A percentile compares a stretch with the other conserved stretches of the same genome.
Evolutionary conservation across 345 rosid species (phyloP).

Genomic region (Xanthoceras sorbifolium): DNA sequence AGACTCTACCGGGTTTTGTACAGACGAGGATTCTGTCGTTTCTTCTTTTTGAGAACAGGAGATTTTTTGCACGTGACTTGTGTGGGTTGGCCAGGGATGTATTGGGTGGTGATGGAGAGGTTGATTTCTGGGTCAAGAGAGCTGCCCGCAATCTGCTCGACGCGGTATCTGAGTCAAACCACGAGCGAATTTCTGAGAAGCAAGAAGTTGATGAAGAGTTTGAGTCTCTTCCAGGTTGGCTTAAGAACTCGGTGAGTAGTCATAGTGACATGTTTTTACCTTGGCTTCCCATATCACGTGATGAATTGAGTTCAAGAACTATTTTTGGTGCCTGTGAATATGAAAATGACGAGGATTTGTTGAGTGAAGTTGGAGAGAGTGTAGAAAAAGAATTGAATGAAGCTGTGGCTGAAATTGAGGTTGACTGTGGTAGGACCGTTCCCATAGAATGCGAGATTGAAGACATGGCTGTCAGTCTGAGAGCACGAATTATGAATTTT

Average conservation of each 20-base stretch:
- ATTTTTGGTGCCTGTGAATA: constrained; percentile 32
- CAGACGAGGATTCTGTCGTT: constrained; percentile 67
- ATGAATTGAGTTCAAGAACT: constrained; percentile 35
- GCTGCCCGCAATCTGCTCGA: constrained; percentile 74
- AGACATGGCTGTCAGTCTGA: constrained; percentile 40
- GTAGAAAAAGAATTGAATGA: constrained; percentile 30
- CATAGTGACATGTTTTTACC: constrained; percentile 42
- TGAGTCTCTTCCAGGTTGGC: constrained; percentile 60
- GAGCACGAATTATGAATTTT: constrained; percentile 38
- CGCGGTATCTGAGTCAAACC: constrained; percentile 43
- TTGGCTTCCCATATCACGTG: constrained; percentile 61
- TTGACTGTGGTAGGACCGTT: constrained; percentile 26
- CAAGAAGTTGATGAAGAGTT: constrained; percentile 41
- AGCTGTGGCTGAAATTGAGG: constrained; percentile 33
- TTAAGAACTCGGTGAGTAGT: constrained; percentile 29
- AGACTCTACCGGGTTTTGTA: constrained; percentile 64
- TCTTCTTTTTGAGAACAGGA: constrained; percentile 48
- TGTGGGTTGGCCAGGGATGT: constrained; percentile 48
- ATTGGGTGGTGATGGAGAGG: constrained; percentile 31
- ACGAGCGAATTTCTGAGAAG: constrained; percentile 39
- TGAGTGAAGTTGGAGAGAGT: constrained; percentile 37
- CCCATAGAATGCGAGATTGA: constrained; percentile 40
- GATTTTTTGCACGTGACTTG: constrained; percentile 55
- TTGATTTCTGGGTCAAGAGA: constrained; percentile 66
- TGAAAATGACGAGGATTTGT: constrained; percentile 26